Evolutionary conservation across 225 moss, liverwort and hornwort species (phyloP).

Genomic region (Physcomitrellopsis africana): DNA sequence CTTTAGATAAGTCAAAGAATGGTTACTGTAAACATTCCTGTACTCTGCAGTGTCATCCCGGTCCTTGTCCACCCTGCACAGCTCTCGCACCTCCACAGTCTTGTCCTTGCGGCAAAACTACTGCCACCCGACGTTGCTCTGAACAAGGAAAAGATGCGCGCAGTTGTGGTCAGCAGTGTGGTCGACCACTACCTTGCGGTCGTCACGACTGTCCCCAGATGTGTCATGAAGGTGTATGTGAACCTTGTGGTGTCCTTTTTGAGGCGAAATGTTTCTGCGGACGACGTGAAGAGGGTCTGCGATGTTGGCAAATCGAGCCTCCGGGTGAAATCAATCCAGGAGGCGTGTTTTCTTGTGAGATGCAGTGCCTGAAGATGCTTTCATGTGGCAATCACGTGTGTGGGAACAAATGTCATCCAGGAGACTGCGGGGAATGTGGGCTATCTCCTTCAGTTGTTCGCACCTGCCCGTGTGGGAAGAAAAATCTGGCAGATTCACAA

Average conservation of each 20-base stretch:
- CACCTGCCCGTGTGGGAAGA: constrained; percentile 94
- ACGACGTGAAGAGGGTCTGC: constrained; percentile 54
- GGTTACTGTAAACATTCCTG: constrained; percentile 90
- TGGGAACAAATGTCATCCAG: constrained; percentile 85
- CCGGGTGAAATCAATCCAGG: constrained; percentile 64
- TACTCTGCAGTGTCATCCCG: constrained; percentile 96
- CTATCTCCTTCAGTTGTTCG: constrained; percentile 75
- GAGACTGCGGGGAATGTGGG: constrained; percentile 83
- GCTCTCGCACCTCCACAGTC: constrained; percentile 80
- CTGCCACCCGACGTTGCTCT: constrained; percentile 68
- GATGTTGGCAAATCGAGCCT: constrained; percentile 78
- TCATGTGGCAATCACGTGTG: constrained; percentile 83
- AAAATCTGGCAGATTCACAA: constrained; percentile 46
- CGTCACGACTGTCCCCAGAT: constrained; percentile 71
- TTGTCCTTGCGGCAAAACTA: constrained; percentile 89
- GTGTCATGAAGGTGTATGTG: constrained; percentile 88
- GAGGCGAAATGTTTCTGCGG: constrained; percentile 89
- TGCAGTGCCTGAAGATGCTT: constrained; percentile 63
- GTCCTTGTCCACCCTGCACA: constrained; percentile 94
- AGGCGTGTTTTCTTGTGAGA: constrained; percentile 82
- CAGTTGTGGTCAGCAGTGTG: constrained; percentile 81
- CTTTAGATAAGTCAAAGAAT: constrained; percentile 73
- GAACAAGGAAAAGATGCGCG: constrained; percentile 71
- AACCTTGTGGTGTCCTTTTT: constrained; percentile 61
- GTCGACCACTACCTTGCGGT: constrained; percentile 66